Evolutionary conservation across 495 filamentous ascomycete genomes (phyloP).

Genomic region (Neurospora discreta): DNA sequence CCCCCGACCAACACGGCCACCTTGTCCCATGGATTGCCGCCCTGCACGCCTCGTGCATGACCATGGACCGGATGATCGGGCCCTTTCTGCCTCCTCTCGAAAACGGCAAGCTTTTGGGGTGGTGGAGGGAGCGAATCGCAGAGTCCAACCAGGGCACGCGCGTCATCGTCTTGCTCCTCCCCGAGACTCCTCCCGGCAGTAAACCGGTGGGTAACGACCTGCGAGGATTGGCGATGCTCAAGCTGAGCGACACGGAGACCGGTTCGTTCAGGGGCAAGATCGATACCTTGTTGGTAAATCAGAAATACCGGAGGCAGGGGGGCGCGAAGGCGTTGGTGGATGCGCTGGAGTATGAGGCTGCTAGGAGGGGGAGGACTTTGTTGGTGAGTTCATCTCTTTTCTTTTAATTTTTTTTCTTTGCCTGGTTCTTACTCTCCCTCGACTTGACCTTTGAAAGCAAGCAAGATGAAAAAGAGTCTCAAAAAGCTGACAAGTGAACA

Average conservation of each 20-base stretch:
- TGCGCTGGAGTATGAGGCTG: slow-evolving; percentile 27
- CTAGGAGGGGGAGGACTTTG: slow-evolving; percentile 23
- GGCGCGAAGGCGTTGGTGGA: slow-evolving; percentile 21
- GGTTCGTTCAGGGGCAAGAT: slow-evolving; percentile 25
- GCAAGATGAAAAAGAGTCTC: too few relatives aligned
- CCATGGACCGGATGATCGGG: slow-evolving; percentile 24
- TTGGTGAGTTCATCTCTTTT: slow-evolving; percentile 16
- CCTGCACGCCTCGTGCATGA: slow-evolving; percentile 29
- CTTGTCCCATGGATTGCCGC: slow-evolving; percentile 30
- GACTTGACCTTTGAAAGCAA: background rate
- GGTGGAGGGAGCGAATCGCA: slow-evolving; percentile 29
- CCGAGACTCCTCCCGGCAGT: slow-evolving; percentile 13
- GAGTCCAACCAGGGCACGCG: slow-evolving; percentile 20
- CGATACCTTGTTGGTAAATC: slow-evolving; percentile 28
- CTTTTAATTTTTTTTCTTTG: too few relatives aligned
- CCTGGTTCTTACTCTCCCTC: background rate
- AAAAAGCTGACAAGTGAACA: background rate
- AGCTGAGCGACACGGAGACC: slow-evolving; percentile 24
- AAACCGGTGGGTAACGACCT: slow-evolving; percentile 22
- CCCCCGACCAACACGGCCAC: slow-evolving; percentile 19
- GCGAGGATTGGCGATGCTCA: slow-evolving; percentile 27
- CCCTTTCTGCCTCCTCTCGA: slow-evolving; percentile 28
- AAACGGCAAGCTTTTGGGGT: slow-evolving; percentile 27
- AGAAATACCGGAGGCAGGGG: slow-evolving; percentile 17
- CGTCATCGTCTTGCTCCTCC: slow-evolving; percentile 25